These are phyloP conservation scores for Cucurbita ficifolia DNA, from an alignment of 306 rosid genomes.

Conservation along the genomic window DNA sequence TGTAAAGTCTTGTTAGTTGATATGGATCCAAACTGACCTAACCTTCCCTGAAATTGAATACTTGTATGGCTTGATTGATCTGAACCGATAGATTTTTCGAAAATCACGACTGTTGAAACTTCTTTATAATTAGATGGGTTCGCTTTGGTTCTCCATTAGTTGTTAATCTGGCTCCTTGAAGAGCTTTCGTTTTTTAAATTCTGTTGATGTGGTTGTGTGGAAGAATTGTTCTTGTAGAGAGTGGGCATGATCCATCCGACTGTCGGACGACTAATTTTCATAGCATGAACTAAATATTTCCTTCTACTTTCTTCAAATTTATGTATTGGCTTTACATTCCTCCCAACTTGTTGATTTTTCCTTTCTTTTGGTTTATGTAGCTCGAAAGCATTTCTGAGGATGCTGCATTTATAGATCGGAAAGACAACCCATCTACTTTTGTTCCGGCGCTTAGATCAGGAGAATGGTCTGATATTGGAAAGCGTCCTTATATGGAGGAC, in stretches of 20 bases:
- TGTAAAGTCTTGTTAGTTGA: background rate
- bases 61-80: background rate
- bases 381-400: conserved; percentile 87
- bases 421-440: conserved; percentile 30
- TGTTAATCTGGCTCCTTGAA: background rate
- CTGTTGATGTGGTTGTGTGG: background rate
- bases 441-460: conserved; percentile 70
- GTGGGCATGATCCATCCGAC: background rate
- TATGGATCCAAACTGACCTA: background rate
- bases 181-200: background rate
- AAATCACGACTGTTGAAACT: background rate
- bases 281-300: background rate
- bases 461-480: conserved; percentile 87
- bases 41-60: background rate
- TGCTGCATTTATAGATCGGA: conserved; percentile 39
- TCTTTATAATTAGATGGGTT: background rate
- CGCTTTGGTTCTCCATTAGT: background rate
- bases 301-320: background rate
- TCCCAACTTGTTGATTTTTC: conserved; percentile 1
- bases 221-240: background rate
- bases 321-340: background rate
- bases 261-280: background rate
- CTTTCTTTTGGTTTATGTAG: conserved; percentile 24
- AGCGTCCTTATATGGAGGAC: conserved; percentile 72
- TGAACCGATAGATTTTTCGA: background rate